Evolutionary conservation across 1,284 basidiomycete species (phyloP).

Genomic region (Nidula niveotomentosa): DNA sequence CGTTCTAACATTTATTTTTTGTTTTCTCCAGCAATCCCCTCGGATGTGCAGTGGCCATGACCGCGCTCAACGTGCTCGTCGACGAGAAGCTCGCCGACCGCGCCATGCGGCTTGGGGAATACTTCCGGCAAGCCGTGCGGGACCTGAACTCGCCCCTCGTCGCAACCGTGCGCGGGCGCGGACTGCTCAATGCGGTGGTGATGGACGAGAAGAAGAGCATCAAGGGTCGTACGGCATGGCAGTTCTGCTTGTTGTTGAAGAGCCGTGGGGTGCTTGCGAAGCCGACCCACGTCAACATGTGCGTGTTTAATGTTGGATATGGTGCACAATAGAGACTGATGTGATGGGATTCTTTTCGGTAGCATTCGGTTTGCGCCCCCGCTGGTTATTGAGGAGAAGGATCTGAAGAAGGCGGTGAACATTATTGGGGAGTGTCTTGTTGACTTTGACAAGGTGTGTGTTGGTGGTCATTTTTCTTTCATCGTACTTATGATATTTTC

Average conservation of each 20-base stretch:
- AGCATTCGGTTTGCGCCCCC: slow-evolving; percentile 97
- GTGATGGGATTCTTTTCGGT: slow-evolving; percentile 3
- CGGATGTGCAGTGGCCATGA: slow-evolving; percentile 92
- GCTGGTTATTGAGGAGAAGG: slow-evolving; percentile 87
- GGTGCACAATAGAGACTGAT: background rate
- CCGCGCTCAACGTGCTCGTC: slow-evolving; percentile 86
- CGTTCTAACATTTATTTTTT: slow-evolving; percentile 21
- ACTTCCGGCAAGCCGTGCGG: slow-evolving; percentile 73
- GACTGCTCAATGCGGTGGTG: slow-evolving; percentile 92
- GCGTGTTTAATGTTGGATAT: slow-evolving; percentile 26
- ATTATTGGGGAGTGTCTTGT: slow-evolving; percentile 78
- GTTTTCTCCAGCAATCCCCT: slow-evolving; percentile 71
- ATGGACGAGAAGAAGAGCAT: slow-evolving; percentile 83
- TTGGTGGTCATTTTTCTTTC: background rate
- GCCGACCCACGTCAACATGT: slow-evolving; percentile 96
- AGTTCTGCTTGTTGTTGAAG: slow-evolving; percentile 93
- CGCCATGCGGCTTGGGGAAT: slow-evolving; percentile 77
- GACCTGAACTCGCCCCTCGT: slow-evolving; percentile 73
- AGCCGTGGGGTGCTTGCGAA: slow-evolving; percentile 90
- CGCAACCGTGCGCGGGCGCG: slow-evolving; percentile 78
- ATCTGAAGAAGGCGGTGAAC: slow-evolving; percentile 73
- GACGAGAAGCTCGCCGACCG: slow-evolving; percentile 85
- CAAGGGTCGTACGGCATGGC: slow-evolving; percentile 90
- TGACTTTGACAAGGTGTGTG: slow-evolving; percentile 77
- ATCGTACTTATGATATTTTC: background rate